Conservation (phyloP, 2,329 filamentous ascomycete genomes). For the Colletotrichum sp. region DNA sequence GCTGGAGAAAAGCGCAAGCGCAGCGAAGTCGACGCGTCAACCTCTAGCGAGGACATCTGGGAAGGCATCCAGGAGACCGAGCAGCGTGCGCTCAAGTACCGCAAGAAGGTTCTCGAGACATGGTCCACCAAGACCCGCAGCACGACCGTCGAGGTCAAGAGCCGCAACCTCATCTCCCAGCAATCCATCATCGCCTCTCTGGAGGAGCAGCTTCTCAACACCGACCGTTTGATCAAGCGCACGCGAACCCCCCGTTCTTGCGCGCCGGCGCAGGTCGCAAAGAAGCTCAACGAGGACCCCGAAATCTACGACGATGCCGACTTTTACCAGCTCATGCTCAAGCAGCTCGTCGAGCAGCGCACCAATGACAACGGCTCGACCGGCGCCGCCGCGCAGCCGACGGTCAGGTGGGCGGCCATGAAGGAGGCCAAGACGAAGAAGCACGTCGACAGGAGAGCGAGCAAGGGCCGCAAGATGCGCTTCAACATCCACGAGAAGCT, state of each 20-base stretch:
- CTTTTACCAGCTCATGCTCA: conserved; percentile 92
- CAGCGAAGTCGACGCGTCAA: conserved; percentile 51
- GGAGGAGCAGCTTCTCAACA: conserved; percentile 69
- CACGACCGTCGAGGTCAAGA: conserved; percentile 59
- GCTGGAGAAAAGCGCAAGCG: conserved; percentile 67
- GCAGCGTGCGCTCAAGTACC: conserved; percentile 58
- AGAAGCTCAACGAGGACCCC: conserved; percentile 60
- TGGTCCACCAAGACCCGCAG: conserved; percentile 81
- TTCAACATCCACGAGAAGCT: conserved; percentile 97
- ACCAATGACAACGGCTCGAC: conserved; percentile 65
- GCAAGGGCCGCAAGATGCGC: conserved; percentile 91
- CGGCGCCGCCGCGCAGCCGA: conserved; percentile 50
- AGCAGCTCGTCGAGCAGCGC: conserved; percentile 91
- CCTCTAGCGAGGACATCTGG: conserved; percentile 73
- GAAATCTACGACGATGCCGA: conserved; percentile 90
- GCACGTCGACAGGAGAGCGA: conserved; percentile 90
- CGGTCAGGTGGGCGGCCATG: conserved; percentile 69
- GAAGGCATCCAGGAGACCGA: conserved; percentile 72
- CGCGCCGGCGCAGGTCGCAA: conserved; percentile 70
- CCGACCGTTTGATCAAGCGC: conserved; percentile 71
- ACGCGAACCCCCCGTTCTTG: conserved; percentile 78
- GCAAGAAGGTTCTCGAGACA: conserved; percentile 80
- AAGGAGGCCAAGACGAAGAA: conserved; percentile 82
- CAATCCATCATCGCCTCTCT: conserved; percentile 73
- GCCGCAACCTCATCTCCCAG: conserved; percentile 59